These are phyloP conservation scores for Berberis vulgaris DNA, from an alignment of 164 flowering plant species.

Conservation along the genomic window DNA sequence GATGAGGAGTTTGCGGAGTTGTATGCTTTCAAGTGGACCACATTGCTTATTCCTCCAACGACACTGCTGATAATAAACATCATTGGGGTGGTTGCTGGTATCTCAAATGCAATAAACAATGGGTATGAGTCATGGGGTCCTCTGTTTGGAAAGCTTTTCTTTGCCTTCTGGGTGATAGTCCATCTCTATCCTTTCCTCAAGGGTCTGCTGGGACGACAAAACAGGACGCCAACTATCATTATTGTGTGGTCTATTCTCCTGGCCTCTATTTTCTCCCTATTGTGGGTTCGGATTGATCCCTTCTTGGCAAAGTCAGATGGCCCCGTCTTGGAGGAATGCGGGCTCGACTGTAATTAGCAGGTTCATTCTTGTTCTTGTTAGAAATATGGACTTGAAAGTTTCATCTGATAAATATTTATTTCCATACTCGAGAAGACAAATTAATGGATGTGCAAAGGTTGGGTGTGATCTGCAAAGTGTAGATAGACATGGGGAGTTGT, in stretches of 20 bases:
- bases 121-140: conserved; percentile 76
- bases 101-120: conserved; percentile 55
- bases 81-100: conserved; percentile 55
- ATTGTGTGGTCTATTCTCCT: conserved; percentile 61
- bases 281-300: conserved; percentile 66
- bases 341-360: conserved; percentile 42
- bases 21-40: conserved; percentile 58
- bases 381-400: background rate
- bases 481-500: conserved; percentile 19
- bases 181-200: conserved; percentile 66
- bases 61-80: conserved; percentile 50
- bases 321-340: conserved; percentile 47
- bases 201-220: conserved; percentile 51
- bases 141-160: conserved; percentile 53
- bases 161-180: conserved; percentile 60
- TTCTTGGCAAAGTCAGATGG: conserved; percentile 44
- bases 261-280: conserved; percentile 56
- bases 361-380: background rate
- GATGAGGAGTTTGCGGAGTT: conserved; percentile 47
- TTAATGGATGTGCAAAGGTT: conserved; percentile 3
- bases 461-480: conserved; percentile 21
- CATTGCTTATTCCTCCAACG: conserved; percentile 56
- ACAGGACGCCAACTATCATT: conserved; percentile 53
- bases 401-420: conserved; percentile 1
- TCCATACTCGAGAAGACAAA: background rate